Conservation (phyloP, 2,329 filamentous ascomycete species). For the Sarocladiaceae sp. region DNA sequence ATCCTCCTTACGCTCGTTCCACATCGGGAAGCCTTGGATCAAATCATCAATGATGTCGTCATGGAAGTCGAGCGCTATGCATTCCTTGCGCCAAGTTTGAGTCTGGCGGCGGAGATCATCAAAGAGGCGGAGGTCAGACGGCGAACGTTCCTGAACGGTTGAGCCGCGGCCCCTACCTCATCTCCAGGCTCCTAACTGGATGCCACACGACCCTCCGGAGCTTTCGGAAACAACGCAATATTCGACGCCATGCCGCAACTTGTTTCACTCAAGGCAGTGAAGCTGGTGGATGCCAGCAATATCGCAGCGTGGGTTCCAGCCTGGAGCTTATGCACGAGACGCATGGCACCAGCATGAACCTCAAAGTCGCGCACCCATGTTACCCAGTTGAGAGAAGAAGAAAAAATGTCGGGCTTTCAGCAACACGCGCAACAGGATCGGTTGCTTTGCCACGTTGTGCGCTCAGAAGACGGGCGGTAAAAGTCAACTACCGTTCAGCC, state of each 20-base stretch:
- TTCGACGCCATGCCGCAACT: neutral
- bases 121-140: slow-evolving; percentile 70
- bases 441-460: neutral
- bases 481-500: slow-evolving; percentile 7
- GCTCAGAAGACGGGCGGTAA: neutral
- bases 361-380: too few species aligned
- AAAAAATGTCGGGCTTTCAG: too few species aligned
- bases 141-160: slow-evolving; percentile 53
- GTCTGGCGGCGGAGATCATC: slow-evolving; percentile 72
- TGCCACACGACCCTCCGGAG: too few species aligned
- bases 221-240: neutral
- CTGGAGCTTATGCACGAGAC: too few species aligned
- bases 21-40: slow-evolving; percentile 57
- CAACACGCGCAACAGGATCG: too few species aligned
- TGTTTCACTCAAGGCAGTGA: neutral
- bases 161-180: slow-evolving; percentile 17
- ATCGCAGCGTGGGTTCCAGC: neutral
- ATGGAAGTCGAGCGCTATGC: slow-evolving; percentile 69
- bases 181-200: too few species aligned
- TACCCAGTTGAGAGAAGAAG: too few species aligned
- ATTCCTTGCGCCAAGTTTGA: slow-evolving; percentile 68
- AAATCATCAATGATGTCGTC: slow-evolving; percentile 72
- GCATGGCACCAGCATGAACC: too few species aligned
- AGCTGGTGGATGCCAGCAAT: neutral
- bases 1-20: slow-evolving; percentile 55